Conservation (phyloP, 495 filamentous ascomycete genomes). For the Penicillium lividum region DNA sequence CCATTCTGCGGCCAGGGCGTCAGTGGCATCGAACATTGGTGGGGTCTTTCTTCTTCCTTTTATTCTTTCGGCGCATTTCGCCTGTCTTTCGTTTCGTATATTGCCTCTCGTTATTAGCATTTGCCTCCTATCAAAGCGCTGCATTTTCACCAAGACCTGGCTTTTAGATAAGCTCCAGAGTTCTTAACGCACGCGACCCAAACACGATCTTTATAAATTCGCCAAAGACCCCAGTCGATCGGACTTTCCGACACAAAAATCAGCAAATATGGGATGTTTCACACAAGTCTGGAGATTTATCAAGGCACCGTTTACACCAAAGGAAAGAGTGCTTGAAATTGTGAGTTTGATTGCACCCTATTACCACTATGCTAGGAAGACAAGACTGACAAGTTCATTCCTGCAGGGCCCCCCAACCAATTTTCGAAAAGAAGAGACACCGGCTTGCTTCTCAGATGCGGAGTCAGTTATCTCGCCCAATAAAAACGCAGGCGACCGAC, state of each 20-base stretch:
- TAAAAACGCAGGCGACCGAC: constrained; percentile 19
- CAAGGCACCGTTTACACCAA: constrained; percentile 38
- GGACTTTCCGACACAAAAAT: background rate
- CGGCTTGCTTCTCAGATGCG: constrained; percentile 43
- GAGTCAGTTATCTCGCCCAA: constrained; percentile 41
- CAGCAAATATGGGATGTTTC: constrained; percentile 41
- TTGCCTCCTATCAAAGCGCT: constrained; percentile 21
- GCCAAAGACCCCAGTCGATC: constrained; percentile 1
- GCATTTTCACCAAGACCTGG: constrained; percentile 8
- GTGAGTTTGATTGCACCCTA: constrained; percentile 25
- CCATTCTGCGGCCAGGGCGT: constrained; percentile 19
- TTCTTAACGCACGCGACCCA: background rate
- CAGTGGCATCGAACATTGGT: constrained; percentile 30
- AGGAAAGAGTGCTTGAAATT: constrained; percentile 39
- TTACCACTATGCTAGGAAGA: background rate
- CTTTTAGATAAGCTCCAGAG: background rate
- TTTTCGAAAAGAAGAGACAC: constrained; percentile 48
- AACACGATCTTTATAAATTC: constrained; percentile 18
- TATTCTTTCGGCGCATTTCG: constrained; percentile 25
- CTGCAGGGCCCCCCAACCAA: constrained; percentile 45
- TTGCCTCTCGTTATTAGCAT: constrained; percentile 26
- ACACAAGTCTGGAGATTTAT: constrained; percentile 40
- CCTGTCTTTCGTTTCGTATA: constrained; percentile 31
- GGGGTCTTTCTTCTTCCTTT: constrained; percentile 20
- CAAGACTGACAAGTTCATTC: constrained; percentile 5